Evolutionary conservation across 805 yeast genomes (phyloP), one percentile per base, ranked within the genome.

Genomic region (Kodamaea kakaduensis): DNA sequence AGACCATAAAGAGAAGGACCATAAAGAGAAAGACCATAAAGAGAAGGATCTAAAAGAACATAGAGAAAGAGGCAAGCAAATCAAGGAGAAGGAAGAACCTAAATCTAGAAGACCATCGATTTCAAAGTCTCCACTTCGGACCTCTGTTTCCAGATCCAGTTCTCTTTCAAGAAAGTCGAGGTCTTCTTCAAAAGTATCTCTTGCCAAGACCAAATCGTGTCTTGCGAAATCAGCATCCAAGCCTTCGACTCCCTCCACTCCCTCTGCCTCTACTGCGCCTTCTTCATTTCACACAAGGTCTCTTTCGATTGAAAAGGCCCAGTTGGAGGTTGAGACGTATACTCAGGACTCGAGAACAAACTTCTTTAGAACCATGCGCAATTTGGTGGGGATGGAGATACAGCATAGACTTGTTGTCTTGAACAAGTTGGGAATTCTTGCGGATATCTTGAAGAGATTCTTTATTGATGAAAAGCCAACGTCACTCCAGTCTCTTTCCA

Each of bases 361-460:
- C 25, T 45, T 60, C 12, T 31, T 50, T 14, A 65, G 61, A 40
- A 62, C 58, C 34, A 19, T 64, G 17, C 73, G 78, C 40, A 77
- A 77, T 40, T 66, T 87, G 10, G 44, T 76, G 2, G 81, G 85
- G 2, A 64, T 88, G 66, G 97, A 90, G 53, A 61, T 88, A 23
- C 86, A 85, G 45, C 96, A 90, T 56, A 65, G 97, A 29, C 72
- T 90, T 35, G 83, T 82, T 37, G 79, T 87, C 37, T 58, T 90
- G 56, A 87, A 89, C 51, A 77, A 81, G 40, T 60, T 87, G 34
- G 95, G 96, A 0, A 52, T 89, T 9, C 58, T 90, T 25, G 77
- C 86, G 6, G 78, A 77, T 20, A 65, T 79, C 41, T 59, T 87
- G 37, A 84, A 82, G 48, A 71, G 95, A 51, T 59, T 88, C 34